These are phyloP conservation scores for Metrosideros polymorpha DNA, from an alignment of 441 rosid genomes.

Conservation along the genomic window DNA sequence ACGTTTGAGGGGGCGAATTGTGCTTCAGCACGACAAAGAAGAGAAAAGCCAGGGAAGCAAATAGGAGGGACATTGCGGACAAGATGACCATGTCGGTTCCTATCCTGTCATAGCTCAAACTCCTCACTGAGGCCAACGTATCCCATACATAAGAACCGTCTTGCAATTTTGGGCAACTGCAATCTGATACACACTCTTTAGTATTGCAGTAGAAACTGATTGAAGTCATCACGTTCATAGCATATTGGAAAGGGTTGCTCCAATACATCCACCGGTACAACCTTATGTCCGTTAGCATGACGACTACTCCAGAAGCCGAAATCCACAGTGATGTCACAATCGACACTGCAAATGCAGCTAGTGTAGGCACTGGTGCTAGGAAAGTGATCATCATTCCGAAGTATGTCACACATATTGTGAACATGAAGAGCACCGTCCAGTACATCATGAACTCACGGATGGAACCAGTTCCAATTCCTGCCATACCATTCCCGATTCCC, in stretches of 20 bases:
- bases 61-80: constrained; percentile 14
- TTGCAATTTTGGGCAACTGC: constrained; percentile 15
- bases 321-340: constrained; percentile 19
- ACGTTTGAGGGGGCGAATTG: constrained; percentile 6
- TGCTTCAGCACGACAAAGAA: constrained; percentile 19
- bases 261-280: constrained; percentile 21
- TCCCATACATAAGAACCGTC: constrained; percentile 16
- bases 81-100: constrained; percentile 8
- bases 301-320: constrained; percentile 18
- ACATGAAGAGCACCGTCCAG: constrained; percentile 14
- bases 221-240: constrained; percentile 10
- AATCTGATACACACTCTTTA: constrained; percentile 10
- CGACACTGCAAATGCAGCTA: constrained; percentile 24
- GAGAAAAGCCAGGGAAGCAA: constrained; percentile 15
- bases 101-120: constrained; percentile 11
- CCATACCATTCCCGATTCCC: constrained; percentile 19
- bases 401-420: constrained; percentile 17
- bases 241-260: constrained; percentile 22
- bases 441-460: constrained; percentile 8
- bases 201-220: constrained; percentile 17
- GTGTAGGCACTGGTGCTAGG: constrained; percentile 23
- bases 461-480: constrained; percentile 16
- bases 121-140: constrained; percentile 11
- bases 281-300: constrained; percentile 17
- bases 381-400: constrained; percentile 32